Conservation (phyloP, 306 rosid genomes). For the Vicia sativa region DNA sequence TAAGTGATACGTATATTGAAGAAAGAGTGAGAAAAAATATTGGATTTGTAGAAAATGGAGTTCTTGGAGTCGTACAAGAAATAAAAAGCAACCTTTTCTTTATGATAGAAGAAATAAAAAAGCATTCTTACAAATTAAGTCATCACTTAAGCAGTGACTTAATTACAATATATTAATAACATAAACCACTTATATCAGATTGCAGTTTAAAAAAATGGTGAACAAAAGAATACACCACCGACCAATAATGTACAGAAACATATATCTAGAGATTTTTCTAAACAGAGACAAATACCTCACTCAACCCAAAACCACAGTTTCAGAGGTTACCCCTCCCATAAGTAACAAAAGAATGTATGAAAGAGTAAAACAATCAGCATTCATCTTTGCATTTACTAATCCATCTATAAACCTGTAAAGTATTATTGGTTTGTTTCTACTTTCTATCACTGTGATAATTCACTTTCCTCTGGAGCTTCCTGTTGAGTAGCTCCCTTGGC, state of each 20-base stretch:
- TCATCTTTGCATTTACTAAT: constrained; percentile 43
- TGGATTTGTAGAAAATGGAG: constrained; percentile 14
- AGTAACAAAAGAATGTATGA: constrained; percentile 52
- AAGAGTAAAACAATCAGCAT: constrained; percentile 44
- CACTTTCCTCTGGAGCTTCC: constrained; percentile 77
- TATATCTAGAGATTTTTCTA: constrained; percentile 48
- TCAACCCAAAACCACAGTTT: constrained; percentile 52
- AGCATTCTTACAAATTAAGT: constrained; percentile 27
- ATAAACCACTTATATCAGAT: constrained; percentile 38
- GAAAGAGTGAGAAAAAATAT: constrained; percentile 19
- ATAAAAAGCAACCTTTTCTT: constrained; percentile 27
- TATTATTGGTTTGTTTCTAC: constrained; percentile 45
- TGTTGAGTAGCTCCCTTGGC: constrained; percentile 79
- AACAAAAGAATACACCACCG: constrained; percentile 56
- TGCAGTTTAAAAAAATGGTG: constrained; percentile 44
- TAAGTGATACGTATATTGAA: too few species aligned
- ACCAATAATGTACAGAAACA: constrained; percentile 56
- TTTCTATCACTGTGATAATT: constrained; percentile 46
- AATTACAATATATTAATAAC: constrained; percentile 56
- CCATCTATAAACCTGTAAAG: constrained; percentile 46
- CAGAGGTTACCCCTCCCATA: constrained; percentile 42
- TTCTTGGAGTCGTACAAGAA: constrained; percentile 15
- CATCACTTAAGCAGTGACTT: constrained; percentile 45
- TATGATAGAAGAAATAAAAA: too few species aligned
- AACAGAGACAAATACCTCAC: constrained; percentile 50